phyloP scores from a whole-genome alignment of 2,329 filamentous ascomycete genomes.

The Aspergillus calidoustus region DNA sequence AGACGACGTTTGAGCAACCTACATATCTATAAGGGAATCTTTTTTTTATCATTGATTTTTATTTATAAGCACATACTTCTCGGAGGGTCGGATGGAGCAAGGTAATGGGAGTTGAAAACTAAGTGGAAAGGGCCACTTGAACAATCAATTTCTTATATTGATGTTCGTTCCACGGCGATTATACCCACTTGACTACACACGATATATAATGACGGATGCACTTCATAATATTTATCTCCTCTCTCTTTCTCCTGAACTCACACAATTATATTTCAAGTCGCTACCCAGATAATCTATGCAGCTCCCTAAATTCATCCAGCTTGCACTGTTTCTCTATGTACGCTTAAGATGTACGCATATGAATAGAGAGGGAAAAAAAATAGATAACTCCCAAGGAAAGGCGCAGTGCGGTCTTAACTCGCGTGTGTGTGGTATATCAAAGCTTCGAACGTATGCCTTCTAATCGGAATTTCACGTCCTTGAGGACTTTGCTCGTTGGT shows the following conservation, averaged over 20 bases:
- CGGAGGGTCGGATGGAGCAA: not conserved
- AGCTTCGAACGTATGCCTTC: constrained; percentile 90
- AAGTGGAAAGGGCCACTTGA: not conserved
- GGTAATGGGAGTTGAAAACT: not conserved
- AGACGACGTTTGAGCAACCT: constrained; percentile 44
- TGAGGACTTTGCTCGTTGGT: constrained; percentile 84
- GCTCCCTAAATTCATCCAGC: not conserved
- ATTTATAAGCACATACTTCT: not conserved
- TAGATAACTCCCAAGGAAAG: not conserved
- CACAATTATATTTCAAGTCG: too few species aligned
- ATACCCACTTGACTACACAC: constrained; percentile 1
- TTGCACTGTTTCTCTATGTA: constrained; percentile 6
- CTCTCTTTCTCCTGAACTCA: not conserved
- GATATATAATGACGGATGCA: not conserved
- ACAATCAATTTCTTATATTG: not conserved
- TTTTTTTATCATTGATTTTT: constrained; percentile 7
- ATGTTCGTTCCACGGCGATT: not conserved
- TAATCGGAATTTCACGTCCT: constrained; percentile 92
- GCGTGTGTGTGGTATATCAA: constrained; percentile 32
- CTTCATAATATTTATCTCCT: not conserved
- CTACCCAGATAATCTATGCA: not conserved
- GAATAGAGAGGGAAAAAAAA: not conserved
- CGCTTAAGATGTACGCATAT: not conserved
- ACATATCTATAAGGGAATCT: not conserved
- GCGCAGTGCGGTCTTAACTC: not conserved